Evolutionary conservation across 371 early-diverging fungal genomes (phyloP).

Genomic region (Rhizopus stolonifer): DNA sequence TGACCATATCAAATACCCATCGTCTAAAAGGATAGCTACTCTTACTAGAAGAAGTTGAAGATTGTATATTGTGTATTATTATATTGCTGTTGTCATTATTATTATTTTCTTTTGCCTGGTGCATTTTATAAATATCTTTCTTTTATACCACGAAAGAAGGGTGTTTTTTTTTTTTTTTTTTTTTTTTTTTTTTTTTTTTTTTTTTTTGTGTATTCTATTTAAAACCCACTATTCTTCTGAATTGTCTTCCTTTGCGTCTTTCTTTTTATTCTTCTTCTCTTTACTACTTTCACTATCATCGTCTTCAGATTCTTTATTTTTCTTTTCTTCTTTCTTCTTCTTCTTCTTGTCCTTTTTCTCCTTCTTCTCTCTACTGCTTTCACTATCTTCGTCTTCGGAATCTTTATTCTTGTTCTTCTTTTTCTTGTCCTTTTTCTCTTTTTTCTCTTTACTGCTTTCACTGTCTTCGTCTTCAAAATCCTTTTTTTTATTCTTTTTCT

Average conservation of each 20-base stretch:
- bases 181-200: slow-evolving; percentile 11
- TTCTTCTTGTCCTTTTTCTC: slow-evolving; percentile 8
- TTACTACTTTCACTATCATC: slow-evolving; percentile 2
- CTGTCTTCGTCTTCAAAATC: slow-evolving; percentile 8
- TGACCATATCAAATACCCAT: too few species aligned
- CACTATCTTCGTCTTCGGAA: background rate
- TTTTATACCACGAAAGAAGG: too few species aligned
- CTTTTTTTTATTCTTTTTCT: slow-evolving; percentile 5
- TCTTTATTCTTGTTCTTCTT: slow-evolving; percentile 15
- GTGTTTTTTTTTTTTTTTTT: slow-evolving; percentile 6
- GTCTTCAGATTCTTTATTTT: slow-evolving; percentile 11
- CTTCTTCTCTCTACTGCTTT: slow-evolving; percentile 10
- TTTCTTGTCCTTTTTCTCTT: slow-evolving; percentile 3
- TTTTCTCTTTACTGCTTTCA: slow-evolving; percentile 9
- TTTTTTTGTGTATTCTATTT: too few species aligned
- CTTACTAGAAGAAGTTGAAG: too few species aligned
- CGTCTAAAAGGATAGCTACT: too few species aligned
- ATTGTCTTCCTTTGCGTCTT: slow-evolving; percentile 8
- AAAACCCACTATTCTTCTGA: slow-evolving; percentile 9
- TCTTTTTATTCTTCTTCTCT: slow-evolving; percentile 12
- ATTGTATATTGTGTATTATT: too few species aligned
- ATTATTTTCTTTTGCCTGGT: too few species aligned
- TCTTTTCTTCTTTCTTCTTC: slow-evolving; percentile 4
- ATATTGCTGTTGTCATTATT: too few species aligned
- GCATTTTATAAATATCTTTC: too few species aligned